These are phyloP conservation scores for Rhodomyrtus tomentosa DNA, from an alignment of 345 rosid species.

Conservation along the genomic window DNA sequence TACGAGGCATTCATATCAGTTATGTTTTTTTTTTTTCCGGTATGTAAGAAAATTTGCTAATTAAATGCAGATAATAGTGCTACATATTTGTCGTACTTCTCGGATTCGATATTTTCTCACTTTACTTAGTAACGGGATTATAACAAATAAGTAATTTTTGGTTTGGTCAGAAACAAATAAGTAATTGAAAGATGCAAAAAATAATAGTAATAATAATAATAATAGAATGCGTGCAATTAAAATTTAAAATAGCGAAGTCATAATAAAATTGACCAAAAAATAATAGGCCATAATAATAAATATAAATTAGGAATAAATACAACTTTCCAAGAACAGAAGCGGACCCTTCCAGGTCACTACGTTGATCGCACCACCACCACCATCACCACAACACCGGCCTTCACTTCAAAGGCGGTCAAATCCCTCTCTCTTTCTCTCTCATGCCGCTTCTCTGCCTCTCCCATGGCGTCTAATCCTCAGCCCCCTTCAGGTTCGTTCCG, in stretches of 20 bases:
- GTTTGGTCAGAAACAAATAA: too few relatives aligned
- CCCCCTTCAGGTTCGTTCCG: background rate
- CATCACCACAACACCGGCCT: background rate
- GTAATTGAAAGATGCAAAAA: background rate
- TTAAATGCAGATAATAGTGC: background rate
- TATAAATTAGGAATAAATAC: background rate
- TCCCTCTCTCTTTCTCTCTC: background rate
- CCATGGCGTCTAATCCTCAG: background rate
- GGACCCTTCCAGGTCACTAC: background rate
- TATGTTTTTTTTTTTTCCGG: too few relatives aligned
- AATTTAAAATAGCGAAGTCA: background rate
- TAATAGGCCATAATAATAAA: too few relatives aligned
- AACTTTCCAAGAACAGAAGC: background rate
- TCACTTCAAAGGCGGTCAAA: background rate
- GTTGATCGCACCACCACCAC: background rate
- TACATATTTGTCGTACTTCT: background rate
- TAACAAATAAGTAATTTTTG: background rate
- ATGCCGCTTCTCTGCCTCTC: background rate
- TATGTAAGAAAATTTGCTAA: background rate
- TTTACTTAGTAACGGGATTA: background rate
- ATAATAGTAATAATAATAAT: too few relatives aligned
- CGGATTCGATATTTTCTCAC: too few relatives aligned
- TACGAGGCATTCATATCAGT: too few relatives aligned
- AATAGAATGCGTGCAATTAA: background rate
- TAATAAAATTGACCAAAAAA: background rate